These are phyloP conservation scores for Jaltomata sinuosa DNA, from an alignment of 257 asterid genomes.

Conservation along the genomic window DNA sequence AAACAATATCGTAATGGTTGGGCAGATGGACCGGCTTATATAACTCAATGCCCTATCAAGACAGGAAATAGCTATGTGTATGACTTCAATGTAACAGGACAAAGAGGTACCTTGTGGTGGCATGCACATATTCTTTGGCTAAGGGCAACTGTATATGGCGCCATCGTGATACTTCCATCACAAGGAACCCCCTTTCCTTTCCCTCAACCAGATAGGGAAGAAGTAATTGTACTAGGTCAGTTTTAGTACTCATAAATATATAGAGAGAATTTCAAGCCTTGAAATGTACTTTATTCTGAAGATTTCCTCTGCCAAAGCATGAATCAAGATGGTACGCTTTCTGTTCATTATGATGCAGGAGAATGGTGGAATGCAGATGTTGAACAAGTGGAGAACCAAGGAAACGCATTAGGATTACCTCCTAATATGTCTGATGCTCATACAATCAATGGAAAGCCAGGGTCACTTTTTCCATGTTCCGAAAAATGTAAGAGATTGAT, in stretches of 20 bases:
- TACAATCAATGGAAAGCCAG: slow-evolving; percentile 35
- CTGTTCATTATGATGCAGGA: neutral
- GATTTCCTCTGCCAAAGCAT: neutral
- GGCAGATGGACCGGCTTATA: slow-evolving; percentile 25
- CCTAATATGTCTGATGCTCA: slow-evolving; percentile 13
- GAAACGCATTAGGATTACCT: slow-evolving; percentile 26
- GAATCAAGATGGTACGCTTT: neutral
- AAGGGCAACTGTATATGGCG: slow-evolving; percentile 64
- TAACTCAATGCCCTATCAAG: slow-evolving; percentile 56
- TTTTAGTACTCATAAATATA: neutral
- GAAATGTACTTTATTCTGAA: neutral
- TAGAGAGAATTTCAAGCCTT: neutral
- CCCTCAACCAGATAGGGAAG: slow-evolving; percentile 32
- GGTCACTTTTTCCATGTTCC: slow-evolving; percentile 26
- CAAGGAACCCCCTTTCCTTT: slow-evolving; percentile 47
- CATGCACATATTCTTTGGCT: slow-evolving; percentile 42
- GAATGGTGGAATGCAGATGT: neutral
- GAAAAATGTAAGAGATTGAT: neutral
- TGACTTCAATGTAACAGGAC: slow-evolving; percentile 32
- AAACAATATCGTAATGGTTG: slow-evolving; percentile 39
- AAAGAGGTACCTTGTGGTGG: slow-evolving; percentile 23
- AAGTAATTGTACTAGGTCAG: slow-evolving; percentile 8
- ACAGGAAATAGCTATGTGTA: slow-evolving; percentile 37
- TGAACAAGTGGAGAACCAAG: slow-evolving; percentile 25
- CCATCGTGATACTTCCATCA: slow-evolving; percentile 45